Percentiles rank a stretch among this genome's conserved stretches.
Conservation (phyloP, 352 stramenopile genomes). For the Thalassiosira livingstoniorum region DNA sequence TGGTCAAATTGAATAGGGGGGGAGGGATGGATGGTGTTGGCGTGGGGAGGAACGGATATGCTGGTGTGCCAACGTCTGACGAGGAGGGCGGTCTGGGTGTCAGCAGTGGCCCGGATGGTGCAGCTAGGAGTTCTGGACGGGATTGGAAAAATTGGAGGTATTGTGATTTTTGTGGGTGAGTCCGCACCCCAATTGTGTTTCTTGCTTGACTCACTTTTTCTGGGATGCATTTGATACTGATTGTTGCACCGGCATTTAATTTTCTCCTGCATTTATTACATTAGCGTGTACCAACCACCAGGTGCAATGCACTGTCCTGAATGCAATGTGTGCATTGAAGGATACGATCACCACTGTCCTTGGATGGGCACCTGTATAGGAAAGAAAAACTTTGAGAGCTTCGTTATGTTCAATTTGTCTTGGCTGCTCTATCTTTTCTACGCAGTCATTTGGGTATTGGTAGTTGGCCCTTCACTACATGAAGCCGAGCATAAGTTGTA, state of each 20-base stretch:
- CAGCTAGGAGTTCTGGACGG: slow-evolving; percentile 23
- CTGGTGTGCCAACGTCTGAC: slow-evolving; percentile 24
- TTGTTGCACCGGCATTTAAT: too few relatives aligned
- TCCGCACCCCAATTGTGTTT: background rate
- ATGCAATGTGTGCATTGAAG: slow-evolving; percentile 91
- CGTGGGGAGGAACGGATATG: slow-evolving; percentile 40
- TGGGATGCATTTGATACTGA: slow-evolving; percentile 10
- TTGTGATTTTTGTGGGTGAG: slow-evolving; percentile 80
- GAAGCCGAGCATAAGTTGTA: background rate
- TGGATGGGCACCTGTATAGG: slow-evolving; percentile 94
- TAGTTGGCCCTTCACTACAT: slow-evolving; percentile 28
- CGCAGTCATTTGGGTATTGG: slow-evolving; percentile 59
- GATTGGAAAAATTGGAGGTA: slow-evolving; percentile 68
- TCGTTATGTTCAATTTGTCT: slow-evolving; percentile 89
- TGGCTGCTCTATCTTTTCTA: slow-evolving; percentile 89
- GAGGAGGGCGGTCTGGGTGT: background rate
- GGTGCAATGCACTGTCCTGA: slow-evolving; percentile 91
- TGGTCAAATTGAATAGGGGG: slow-evolving; percentile 45
- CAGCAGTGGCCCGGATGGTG: slow-evolving; percentile 11
- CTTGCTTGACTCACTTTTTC: background rate
- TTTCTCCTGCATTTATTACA: background rate
- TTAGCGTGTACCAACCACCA: slow-evolving; percentile 67
- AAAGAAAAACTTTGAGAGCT: slow-evolving; percentile 90
- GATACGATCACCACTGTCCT: slow-evolving; percentile 92
- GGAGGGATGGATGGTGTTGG: slow-evolving; percentile 22